Evolutionary conservation across 2,329 filamentous ascomycete genomes (phyloP), one percentile per base, ranked within the genome.

Genomic region (Pseudogymnoascus sp.): DNA sequence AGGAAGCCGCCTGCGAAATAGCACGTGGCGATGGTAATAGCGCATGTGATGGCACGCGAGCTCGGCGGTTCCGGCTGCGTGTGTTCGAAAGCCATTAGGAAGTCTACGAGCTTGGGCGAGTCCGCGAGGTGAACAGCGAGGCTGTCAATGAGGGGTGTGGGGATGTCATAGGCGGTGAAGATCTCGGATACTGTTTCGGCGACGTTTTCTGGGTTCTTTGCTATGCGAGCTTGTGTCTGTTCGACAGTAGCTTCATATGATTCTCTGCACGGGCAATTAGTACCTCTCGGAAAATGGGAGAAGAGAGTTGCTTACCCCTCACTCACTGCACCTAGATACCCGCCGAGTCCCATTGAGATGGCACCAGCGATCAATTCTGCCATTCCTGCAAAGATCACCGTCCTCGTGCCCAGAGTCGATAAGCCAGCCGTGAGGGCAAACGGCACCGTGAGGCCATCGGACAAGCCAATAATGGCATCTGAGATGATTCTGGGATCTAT

Each of bases 381-480:
- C 21, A 86, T 74, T 1, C 85, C 85, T 21, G 82, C 85, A 66
- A 84, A 80, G 3, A 89, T 77, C 19, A 83, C 81, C 0, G 83
- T 77, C 60, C 78, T 80, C 23, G 81, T 81, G 8, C 80, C 80
- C 61, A 83, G 71, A 1, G 75, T 74, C 6, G 74, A 76, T 1
- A 87, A 73, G 4, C 85, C 85, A 2, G 85, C 85, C 0, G 84
- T 86, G 10, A 87, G 75, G 1, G 85, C 85, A 69, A 87, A 87
- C 0, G 85, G 85, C 0, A 87, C 85, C 0, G 85, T 87, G 67
- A 87, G 76, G 4, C 85, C 85, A 72, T 87, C 85, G 0, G 83
- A 82, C 43, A 87, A 77, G 19, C 85, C 85, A 70, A 87, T 84
- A 28, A 85, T 86, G 23, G 82, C 78, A 73, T 86, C 83, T 8